Evolutionary conservation across 192 early-diverging fungal species (phyloP).

Genomic region (Coemansia sp.): DNA sequence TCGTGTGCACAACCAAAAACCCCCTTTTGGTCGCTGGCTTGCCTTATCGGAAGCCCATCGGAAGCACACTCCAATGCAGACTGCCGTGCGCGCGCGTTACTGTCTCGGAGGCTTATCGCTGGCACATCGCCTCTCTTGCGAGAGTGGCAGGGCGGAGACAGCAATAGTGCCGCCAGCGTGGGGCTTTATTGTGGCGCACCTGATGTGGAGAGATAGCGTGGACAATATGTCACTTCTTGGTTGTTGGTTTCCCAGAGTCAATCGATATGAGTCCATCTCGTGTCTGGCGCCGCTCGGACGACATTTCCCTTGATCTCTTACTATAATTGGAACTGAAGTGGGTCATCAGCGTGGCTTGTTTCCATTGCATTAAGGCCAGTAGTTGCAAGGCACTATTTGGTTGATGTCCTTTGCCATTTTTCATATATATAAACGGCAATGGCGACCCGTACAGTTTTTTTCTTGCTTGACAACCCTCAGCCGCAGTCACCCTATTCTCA

Average conservation of each 20-base stretch:
- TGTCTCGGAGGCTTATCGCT: not conserved
- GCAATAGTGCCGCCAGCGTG: not conserved
- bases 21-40: not conserved
- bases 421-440: not conserved
- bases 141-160: not conserved
- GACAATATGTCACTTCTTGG: not conserved
- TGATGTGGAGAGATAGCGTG: not conserved
- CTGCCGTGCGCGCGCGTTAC: not conserved
- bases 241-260: not conserved
- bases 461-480: not conserved
- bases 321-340: not conserved
- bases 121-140: not conserved
- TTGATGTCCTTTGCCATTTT: no score
- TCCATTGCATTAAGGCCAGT: not conserved
- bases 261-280: conserved; percentile 1
- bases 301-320: not conserved
- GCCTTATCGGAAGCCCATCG: not conserved
- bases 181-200: not conserved
- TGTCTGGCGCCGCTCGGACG: not conserved
- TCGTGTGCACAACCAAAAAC: not conserved
- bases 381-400: no score
- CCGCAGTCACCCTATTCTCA: not conserved
- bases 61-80: not conserved
- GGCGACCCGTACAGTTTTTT: not conserved
- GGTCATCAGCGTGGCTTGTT: not conserved